These are phyloP conservation scores for Allomyces macrogynus DNA, from an alignment of 192 early-diverging fungal species.

Conservation along the genomic window DNA sequence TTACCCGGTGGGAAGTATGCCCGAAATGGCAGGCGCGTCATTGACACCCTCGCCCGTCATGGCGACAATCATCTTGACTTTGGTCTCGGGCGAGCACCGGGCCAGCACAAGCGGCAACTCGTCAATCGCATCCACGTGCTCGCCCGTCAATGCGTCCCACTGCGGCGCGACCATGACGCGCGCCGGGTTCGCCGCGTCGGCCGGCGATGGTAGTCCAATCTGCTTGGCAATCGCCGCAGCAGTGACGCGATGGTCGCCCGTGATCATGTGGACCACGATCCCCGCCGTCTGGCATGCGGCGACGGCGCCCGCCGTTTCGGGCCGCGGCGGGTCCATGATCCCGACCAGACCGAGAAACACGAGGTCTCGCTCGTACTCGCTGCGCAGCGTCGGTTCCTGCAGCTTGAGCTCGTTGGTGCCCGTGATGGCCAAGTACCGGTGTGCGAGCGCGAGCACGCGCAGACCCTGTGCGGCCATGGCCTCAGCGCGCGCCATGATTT, in stretches of 20 bases:
- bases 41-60: slow-evolving; percentile 49
- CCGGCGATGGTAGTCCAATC: slow-evolving; percentile 56
- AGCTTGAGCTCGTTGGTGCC: slow-evolving; percentile 35
- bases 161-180: slow-evolving; percentile 74
- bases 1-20: no score
- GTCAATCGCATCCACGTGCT: slow-evolving; percentile 50
- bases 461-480: slow-evolving; percentile 48
- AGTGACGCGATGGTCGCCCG: slow-evolving; percentile 80
- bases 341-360: slow-evolving; percentile 71
- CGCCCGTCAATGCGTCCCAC: slow-evolving; percentile 74
- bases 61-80: slow-evolving; percentile 76
- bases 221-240: slow-evolving; percentile 78
- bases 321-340: slow-evolving; percentile 76
- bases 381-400: no score
- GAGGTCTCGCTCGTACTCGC: not conserved
- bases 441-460: slow-evolving; percentile 70
- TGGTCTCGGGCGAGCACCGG: slow-evolving; percentile 86
- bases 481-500: no score
- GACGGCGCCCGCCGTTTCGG: slow-evolving; percentile 41
- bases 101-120: slow-evolving; percentile 95
- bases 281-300: slow-evolving; percentile 68
- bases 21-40: slow-evolving; percentile 23
- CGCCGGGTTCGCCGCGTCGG: slow-evolving; percentile 15
- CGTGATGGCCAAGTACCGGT: slow-evolving; percentile 22
- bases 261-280: slow-evolving; percentile 88